Conservation (phyloP, 345 rosid genomes). For the Firmiana major region DNA sequence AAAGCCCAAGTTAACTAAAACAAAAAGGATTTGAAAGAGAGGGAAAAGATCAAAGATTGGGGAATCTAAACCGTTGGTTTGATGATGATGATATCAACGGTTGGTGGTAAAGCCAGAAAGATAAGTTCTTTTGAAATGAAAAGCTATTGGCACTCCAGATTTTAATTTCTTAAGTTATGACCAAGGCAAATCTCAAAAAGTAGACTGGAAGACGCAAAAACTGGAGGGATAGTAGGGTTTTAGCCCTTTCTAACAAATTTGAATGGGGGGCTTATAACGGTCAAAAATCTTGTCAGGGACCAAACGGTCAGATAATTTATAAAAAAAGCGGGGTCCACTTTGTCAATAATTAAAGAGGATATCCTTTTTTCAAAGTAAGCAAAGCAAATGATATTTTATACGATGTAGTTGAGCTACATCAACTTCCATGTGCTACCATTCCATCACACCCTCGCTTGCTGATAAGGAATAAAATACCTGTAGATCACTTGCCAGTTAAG, state of each 20-base stretch:
- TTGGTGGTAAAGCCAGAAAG: conserved; percentile 29
- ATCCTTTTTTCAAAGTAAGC: neutral
- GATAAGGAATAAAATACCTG: neutral
- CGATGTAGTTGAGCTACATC: neutral
- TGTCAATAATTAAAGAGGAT: neutral
- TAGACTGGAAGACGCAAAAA: conserved; percentile 27
- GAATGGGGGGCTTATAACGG: conserved; percentile 48
- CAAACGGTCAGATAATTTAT: conserved; percentile 23
- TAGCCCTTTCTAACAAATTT: conserved; percentile 14
- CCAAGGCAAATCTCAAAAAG: neutral
- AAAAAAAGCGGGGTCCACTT: conserved; percentile 25
- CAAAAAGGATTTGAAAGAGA: conserved; percentile 9
- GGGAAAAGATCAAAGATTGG: conserved; percentile 20
- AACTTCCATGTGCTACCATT: neutral
- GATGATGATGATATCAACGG: conserved; percentile 10
- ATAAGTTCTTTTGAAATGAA: conserved; percentile 21
- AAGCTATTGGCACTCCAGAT: conserved; percentile 26
- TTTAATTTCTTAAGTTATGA: neutral
- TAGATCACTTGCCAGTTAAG: neutral
- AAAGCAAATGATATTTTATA: neutral
- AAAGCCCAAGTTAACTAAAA: neutral
- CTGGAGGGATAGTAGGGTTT: conserved; percentile 13
- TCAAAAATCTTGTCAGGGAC: conserved; percentile 37
- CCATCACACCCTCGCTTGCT: neutral
- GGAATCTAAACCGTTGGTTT: no score